Evolutionary conservation across 805 yeast species (phyloP).

Genomic region (Tetrapisispora phaffii): DNA sequence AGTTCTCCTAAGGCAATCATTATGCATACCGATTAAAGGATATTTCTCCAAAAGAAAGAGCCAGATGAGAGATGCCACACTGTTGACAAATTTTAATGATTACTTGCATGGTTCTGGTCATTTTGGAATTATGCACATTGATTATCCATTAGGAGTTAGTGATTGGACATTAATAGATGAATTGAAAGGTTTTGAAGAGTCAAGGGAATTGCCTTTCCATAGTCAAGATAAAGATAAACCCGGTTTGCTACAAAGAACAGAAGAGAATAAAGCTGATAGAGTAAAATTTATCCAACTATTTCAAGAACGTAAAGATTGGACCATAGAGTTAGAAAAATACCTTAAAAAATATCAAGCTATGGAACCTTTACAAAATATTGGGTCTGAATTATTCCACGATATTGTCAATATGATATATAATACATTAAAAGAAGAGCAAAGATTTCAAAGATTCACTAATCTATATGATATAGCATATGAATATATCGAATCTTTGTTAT

Average conservation of each 20-base stretch:
- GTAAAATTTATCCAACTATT: not conserved
- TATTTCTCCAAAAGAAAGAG: slow-evolving; percentile 39
- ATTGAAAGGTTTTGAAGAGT: slow-evolving; percentile 1
- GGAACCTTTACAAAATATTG: slow-evolving; percentile 21
- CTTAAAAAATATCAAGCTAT: slow-evolving; percentile 23
- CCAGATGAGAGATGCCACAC: slow-evolving; percentile 36
- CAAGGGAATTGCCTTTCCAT: not conserved
- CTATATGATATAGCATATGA: slow-evolving; percentile 48
- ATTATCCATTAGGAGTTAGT: slow-evolving; percentile 42
- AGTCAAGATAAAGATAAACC: not conserved
- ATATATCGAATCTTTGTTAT: slow-evolving; percentile 62
- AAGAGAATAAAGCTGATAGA: not conserved
- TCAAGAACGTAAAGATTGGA: slow-evolving; percentile 4
- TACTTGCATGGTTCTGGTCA: slow-evolving; percentile 48
- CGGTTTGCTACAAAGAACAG: not conserved
- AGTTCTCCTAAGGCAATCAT: slow-evolving; percentile 33
- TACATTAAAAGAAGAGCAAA: slow-evolving; percentile 8
- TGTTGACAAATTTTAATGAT: slow-evolving; percentile 46
- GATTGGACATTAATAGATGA: slow-evolving; percentile 19
- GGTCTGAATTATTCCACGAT: slow-evolving; percentile 10
- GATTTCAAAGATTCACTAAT: slow-evolving; percentile 20
- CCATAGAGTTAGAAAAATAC: slow-evolving; percentile 30
- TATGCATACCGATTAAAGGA: slow-evolving; percentile 40
- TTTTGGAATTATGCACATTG: slow-evolving; percentile 50
- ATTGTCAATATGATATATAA: slow-evolving; percentile 7